A percentile compares a stretch with the other conserved stretches of the same genome.
phyloP scores from a whole-genome alignment of 768 basidiomycete species.

The Gymnopilus dilepis region DNA sequence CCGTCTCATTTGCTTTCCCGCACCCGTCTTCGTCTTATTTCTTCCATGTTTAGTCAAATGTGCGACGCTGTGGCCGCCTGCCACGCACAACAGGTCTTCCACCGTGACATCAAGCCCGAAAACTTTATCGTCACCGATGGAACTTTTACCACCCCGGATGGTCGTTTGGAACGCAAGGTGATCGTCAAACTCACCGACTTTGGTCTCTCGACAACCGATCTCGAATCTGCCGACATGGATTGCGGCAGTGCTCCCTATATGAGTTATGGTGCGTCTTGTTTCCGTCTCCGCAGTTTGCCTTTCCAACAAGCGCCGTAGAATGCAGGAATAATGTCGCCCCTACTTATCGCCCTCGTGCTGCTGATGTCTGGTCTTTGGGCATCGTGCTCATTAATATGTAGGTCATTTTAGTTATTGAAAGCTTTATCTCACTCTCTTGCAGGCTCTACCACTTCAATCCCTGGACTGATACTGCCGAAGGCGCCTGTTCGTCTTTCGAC shows the following conservation, averaged over 20 bases:
- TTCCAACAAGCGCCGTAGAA: constrained; percentile 54
- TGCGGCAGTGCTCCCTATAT: constrained; percentile 99
- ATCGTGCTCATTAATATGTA: constrained; percentile 99
- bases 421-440: constrained; percentile 1
- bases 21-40: constrained; percentile 88
- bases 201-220: constrained; percentile 90
- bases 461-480: constrained; percentile 93
- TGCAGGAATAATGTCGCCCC: constrained; percentile 98
- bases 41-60: constrained; percentile 99
- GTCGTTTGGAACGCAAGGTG: constrained; percentile 80
- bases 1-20: constrained; percentile 83
- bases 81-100: constrained; percentile 89
- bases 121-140: constrained; percentile 96
- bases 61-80: constrained; percentile 96
- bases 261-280: constrained; percentile 80
- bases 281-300: background rate
- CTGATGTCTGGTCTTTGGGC: constrained; percentile 98
- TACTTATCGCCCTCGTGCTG: constrained; percentile 91
- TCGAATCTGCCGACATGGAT: constrained; percentile 93
- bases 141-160: constrained; percentile 56
- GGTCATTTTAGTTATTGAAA: constrained; percentile 28
- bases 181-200: constrained; percentile 97
- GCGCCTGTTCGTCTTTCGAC: constrained; percentile 81
- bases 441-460: constrained; percentile 98
- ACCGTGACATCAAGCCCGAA: constrained; percentile 99